Conservation (phyloP, 139 green algal genomes). For the Asterochloris sp. region DNA sequence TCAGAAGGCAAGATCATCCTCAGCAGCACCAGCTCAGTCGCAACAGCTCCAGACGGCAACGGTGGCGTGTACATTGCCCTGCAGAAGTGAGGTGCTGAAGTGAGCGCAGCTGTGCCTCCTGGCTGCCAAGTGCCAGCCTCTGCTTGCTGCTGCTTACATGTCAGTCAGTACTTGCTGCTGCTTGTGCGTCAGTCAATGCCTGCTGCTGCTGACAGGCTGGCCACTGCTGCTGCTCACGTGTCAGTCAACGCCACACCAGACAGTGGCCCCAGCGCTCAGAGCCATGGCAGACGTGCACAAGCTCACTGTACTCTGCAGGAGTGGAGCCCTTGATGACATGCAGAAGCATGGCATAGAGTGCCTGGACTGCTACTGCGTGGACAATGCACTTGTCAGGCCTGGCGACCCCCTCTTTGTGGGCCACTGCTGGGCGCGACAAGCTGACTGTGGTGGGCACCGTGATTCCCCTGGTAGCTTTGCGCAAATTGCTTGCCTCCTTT, state of each 20-base stretch:
- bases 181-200: background rate
- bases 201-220: background rate
- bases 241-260: no score
- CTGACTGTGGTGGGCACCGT: constrained; percentile 44
- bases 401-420: constrained; percentile 83
- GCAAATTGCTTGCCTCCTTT: no score
- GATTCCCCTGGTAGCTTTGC: no score
- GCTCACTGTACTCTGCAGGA: constrained; percentile 15
- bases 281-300: no score
- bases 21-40: constrained; percentile 42
- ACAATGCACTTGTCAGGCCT: constrained; percentile 81
- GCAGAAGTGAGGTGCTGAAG: constrained; percentile 24
- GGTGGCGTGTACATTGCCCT: constrained; percentile 91
- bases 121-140: background rate
- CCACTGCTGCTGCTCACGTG: no score
- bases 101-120: background rate
- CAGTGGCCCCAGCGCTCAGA: no score
- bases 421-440: constrained; percentile 48
- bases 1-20: constrained; percentile 82
- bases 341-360: constrained; percentile 61
- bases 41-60: constrained; percentile 92
- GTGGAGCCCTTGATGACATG: constrained; percentile 66
- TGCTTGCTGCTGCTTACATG: no score
- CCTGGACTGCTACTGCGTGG: constrained; percentile 84
- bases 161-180: background rate